These are phyloP conservation scores for Petasospora fabianii DNA, from an alignment of 1,139 yeast species.

Conservation along the genomic window DNA sequence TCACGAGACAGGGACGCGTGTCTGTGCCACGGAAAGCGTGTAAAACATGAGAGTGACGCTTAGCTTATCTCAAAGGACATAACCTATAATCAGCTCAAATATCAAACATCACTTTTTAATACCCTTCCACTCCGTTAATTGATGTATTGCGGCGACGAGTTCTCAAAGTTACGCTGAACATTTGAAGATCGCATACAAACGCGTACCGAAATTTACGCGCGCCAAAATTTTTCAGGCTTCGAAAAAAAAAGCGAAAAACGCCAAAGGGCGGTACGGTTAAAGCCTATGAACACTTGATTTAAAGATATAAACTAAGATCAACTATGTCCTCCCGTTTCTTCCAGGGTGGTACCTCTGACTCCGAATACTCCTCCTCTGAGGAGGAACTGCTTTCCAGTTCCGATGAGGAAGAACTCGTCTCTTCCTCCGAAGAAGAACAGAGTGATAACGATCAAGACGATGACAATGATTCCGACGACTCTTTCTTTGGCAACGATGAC, in stretches of 20 bases:
- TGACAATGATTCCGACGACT: slow-evolving; percentile 29
- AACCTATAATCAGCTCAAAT: too few relatives aligned
- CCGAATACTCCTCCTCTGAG: slow-evolving; percentile 63
- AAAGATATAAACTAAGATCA: too few relatives aligned
- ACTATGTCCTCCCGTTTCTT: slow-evolving; percentile 61
- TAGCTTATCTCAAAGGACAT: too few relatives aligned
- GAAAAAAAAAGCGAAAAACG: slow-evolving; percentile 16
- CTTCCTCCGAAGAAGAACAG: slow-evolving; percentile 41
- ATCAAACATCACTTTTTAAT: too few relatives aligned
- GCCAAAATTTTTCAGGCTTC: slow-evolving; percentile 13
- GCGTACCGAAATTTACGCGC: slow-evolving; percentile 14
- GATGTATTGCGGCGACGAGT: too few relatives aligned
- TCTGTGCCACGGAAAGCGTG: not conserved
- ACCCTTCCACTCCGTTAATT: too few relatives aligned
- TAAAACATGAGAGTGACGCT: too few relatives aligned
- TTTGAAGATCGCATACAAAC: not conserved
- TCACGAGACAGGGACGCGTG: too few relatives aligned
- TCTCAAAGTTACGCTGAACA: too few relatives aligned
- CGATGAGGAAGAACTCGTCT: slow-evolving; percentile 56
- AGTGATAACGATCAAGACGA: slow-evolving; percentile 21
- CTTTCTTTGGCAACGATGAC: slow-evolving; percentile 32
- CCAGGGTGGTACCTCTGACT: slow-evolving; percentile 36
- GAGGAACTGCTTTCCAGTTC: slow-evolving; percentile 73
- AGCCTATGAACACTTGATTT: too few relatives aligned
- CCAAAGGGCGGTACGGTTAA: too few relatives aligned